Percentiles rank a stretch among this genome's conserved stretches.
These are phyloP conservation scores for Populus tomentosa DNA, from an alignment of 441 rosid genomes.

Conservation along the genomic window DNA sequence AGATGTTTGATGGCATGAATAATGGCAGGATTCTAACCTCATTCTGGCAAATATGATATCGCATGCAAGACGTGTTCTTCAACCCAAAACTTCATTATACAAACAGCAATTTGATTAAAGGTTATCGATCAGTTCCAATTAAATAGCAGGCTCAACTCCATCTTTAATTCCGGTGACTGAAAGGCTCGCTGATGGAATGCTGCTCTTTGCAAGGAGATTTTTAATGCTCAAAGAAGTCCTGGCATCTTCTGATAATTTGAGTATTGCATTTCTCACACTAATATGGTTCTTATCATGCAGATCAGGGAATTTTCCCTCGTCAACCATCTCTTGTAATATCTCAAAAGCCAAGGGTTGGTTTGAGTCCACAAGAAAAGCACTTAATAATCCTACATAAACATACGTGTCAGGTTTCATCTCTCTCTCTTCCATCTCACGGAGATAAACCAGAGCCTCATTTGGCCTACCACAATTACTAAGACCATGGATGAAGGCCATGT, in stretches of 20 bases:
- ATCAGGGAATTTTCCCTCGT: conserved; percentile 45
- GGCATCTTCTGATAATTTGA: conserved; percentile 48
- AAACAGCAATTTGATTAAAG: background rate
- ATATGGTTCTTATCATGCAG: conserved; percentile 43
- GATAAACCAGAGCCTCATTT: conserved; percentile 47
- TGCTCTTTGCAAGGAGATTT: conserved; percentile 44
- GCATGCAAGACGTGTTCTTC: background rate
- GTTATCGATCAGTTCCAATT: conserved; percentile 2
- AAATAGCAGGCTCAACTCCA: conserved; percentile 8
- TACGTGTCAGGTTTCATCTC: conserved; percentile 64
- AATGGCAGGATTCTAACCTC: background rate
- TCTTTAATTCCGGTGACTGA: conserved; percentile 23
- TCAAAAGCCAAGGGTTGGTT: conserved; percentile 48
- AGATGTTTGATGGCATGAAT: background rate
- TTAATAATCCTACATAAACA: conserved; percentile 49
- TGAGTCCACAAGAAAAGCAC: conserved; percentile 40
- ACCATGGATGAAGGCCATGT: conserved; percentile 70
- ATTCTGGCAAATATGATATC: background rate
- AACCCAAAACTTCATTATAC: background rate
- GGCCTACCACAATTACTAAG: conserved; percentile 76
- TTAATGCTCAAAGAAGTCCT: conserved; percentile 46
- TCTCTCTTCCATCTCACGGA: conserved; percentile 58
- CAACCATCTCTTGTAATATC: conserved; percentile 59
- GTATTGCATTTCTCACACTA: conserved; percentile 42
- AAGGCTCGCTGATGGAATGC: conserved; percentile 26